phyloP scores from a whole-genome alignment of 805 yeast species.

The Starmera dryadoides region DNA sequence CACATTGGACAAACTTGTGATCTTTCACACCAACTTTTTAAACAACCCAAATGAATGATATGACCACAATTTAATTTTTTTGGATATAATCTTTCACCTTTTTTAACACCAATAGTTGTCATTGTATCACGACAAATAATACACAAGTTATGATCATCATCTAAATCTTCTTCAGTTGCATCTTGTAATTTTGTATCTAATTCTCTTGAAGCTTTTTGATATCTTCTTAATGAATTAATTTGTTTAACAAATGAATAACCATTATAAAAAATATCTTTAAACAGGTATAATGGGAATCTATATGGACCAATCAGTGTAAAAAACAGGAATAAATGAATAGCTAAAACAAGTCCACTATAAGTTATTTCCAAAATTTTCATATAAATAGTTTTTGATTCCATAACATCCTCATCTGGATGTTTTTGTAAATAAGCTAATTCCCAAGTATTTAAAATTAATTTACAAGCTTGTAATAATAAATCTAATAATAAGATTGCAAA shows the following conservation, averaged over 20 bases:
- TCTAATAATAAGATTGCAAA: slow-evolving; percentile 59
- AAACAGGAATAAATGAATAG: slow-evolving; percentile 38
- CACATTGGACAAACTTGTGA: slow-evolving; percentile 94
- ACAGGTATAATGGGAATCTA: slow-evolving; percentile 36
- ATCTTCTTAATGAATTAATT: slow-evolving; percentile 28
- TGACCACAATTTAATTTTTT: slow-evolving; percentile 81
- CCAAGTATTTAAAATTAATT: slow-evolving; percentile 41
- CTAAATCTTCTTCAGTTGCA: slow-evolving; percentile 55
- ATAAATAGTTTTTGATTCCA: slow-evolving; percentile 66
- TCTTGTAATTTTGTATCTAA: slow-evolving; percentile 56
- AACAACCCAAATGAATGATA: slow-evolving; percentile 81
- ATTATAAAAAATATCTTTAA: slow-evolving; percentile 42
- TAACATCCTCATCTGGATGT: slow-evolving; percentile 50
- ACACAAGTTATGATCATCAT: slow-evolving; percentile 57
- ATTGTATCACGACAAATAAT: slow-evolving; percentile 92
- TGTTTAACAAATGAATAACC: slow-evolving; percentile 24
- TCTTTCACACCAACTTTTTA: slow-evolving; percentile 88
- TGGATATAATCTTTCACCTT: slow-evolving; percentile 46
- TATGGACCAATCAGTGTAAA: slow-evolving; percentile 38
- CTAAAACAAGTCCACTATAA: slow-evolving; percentile 40
- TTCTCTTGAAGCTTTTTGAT: slow-evolving; percentile 42
- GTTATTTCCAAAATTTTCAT: slow-evolving; percentile 49
- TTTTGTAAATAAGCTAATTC: slow-evolving; percentile 44
- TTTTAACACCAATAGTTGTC: slow-evolving; percentile 33
- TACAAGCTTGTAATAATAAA: slow-evolving; percentile 36